Evolutionary conservation across 1,139 yeast genomes (phyloP), one percentile per base, ranked within the genome.

Genomic region (Yamadazyma blattariae): DNA sequence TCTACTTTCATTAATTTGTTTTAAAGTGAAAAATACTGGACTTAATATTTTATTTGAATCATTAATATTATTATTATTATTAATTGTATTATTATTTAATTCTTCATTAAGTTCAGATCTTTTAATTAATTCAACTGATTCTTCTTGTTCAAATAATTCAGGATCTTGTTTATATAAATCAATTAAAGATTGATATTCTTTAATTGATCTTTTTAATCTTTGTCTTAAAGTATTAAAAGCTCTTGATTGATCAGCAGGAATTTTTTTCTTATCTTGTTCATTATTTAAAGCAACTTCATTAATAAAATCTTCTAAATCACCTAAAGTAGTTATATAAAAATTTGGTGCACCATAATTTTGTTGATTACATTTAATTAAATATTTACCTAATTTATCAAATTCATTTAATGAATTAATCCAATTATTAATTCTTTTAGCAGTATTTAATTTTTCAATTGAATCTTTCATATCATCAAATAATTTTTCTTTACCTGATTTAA

Each of bases 401-500:
- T 88, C 96, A 40, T 68, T 62, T 41, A 83, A 76, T 33, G 86
- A 84, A 31, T 75, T 70, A 35, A 81, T 75, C 96, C 97, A 92
- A 61, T 86, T 92, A 53, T 80, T 81, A 48, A 74, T 74, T 63
- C 76, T 76, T 61, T 73, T 84, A 42, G 80, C 82, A 46, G 73
- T 76, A 52, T 84, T 92, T 52, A 89, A 77, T 40, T 78, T 71
- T 54, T 79, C 84, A 51, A 83, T 76, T 27, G 78, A 64, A 25
- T 72, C 71, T 50, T 78, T 82, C 67, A 92, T 77, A 61, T 92
- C 98, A 57, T 89, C 97, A 48, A 88, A 59, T 44, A 90, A 73
- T 66, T 90, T 94, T 49, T 90, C 97, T 66, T 85, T 88, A 39
- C 97, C 96, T 41, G 94, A 81, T 65, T 86, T 90, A 50, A 92